Evolutionary conservation across 805 yeast genomes (phyloP).

Genomic region (Wickerhamiella allomyrinae): DNA sequence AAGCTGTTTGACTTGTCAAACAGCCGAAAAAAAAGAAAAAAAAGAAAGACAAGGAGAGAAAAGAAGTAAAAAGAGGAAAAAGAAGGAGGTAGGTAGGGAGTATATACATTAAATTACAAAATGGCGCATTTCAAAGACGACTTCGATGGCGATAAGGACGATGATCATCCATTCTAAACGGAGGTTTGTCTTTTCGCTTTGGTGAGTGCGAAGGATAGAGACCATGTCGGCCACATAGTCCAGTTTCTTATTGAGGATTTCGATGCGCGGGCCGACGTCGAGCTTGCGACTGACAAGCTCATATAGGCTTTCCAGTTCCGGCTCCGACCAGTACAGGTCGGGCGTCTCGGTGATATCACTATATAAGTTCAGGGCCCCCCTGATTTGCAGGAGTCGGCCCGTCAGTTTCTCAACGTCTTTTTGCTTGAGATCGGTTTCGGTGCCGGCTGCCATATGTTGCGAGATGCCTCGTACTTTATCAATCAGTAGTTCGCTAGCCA

Average conservation of each 20-base stretch:
- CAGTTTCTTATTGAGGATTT: constrained; percentile 66
- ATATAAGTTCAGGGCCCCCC: constrained; percentile 75
- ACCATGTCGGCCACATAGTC: constrained; percentile 88
- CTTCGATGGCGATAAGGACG: constrained; percentile 69
- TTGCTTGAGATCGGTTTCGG: constrained; percentile 31
- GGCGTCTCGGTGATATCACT: constrained; percentile 87
- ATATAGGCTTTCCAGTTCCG: constrained; percentile 65
- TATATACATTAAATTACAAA: not conserved
- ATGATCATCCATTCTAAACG: constrained; percentile 83
- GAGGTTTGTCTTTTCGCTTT: constrained; percentile 63
- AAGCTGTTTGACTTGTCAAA: too few species aligned
- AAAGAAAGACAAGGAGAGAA: too few species aligned
- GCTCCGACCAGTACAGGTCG: constrained; percentile 87
- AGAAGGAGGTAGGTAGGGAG: too few species aligned
- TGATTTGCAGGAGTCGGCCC: constrained; percentile 56
- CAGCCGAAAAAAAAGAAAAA: too few species aligned
- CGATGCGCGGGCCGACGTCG: constrained; percentile 65
- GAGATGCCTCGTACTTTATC: constrained; percentile 48
- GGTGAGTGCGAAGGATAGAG: constrained; percentile 55
- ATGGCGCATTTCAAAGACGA: constrained; percentile 63
- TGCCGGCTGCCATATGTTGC: constrained; percentile 50
- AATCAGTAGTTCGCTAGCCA: constrained; percentile 55
- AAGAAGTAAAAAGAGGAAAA: too few species aligned
- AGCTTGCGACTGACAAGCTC: constrained; percentile 52
- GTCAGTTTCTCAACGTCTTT: constrained; percentile 50